Evolutionary conservation across 2,329 filamentous ascomycete genomes (phyloP), one percentile per base, ranked within the genome.

Genomic region (Fusarium transvaalense): DNA sequence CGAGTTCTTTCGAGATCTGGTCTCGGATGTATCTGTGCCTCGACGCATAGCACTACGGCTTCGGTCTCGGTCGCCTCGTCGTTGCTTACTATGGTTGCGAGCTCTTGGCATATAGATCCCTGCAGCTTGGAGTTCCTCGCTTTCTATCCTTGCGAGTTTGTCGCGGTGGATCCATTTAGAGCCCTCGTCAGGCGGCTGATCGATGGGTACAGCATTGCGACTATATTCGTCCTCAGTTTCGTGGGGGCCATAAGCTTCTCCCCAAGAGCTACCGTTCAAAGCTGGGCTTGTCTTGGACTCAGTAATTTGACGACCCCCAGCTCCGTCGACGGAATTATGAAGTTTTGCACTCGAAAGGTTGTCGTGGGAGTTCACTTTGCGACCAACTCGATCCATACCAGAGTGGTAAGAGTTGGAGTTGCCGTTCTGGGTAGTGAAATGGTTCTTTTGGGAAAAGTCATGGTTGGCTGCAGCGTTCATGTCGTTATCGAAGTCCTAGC

Each of bases 151-250:
- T 56, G 91, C 92, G 64, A 96, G 81, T 80, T 95, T 95, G 79
- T 96, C 92, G 58, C 92, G 84, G 75, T 96, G 92, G 72, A 96
- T 95, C 92, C 92, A 96, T 78, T 92, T 91, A 32, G 89, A 91
- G 64, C 88, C 84, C 64, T 91, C 89, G 34, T 83, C 80, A 34
- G 83, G 81, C 10, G 70, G 70, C 13, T 76, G 52, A 34, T 77
- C 74, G 10, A 72, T 61, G 27, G 73, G 72, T 17, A 73, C 66
- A 74, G 76, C 39, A 55, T 65, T 41, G 68, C 73, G 66, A 53
- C 71, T 70, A 48, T 72, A 63, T 31, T 76, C 65, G 29, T 79
- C 74, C 10, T 66, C 66, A 10, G 67, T 64, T 45, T 70, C 66
- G 13, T 71, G 72, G 39, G 70, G 39, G 45, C 51, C 61, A 31